Percentiles rank a stretch among this genome's conserved stretches.
Conservation (phyloP, 2,329 filamentous ascomycete genomes). For the Colletotrichum cereale region DNA sequence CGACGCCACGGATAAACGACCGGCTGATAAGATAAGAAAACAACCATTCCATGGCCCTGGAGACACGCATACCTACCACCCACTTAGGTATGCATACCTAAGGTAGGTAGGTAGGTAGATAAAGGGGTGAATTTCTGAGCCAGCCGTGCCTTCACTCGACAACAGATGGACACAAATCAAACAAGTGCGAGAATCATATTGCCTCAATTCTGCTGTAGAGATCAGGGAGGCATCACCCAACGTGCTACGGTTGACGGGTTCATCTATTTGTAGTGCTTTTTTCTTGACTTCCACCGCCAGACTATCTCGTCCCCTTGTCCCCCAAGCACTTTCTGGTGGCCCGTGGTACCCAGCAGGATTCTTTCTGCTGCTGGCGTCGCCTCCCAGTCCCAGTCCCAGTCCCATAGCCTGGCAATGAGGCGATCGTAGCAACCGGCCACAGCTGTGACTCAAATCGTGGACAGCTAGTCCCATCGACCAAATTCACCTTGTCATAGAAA, state of each 20-base stretch:
- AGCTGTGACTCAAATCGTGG: neutral
- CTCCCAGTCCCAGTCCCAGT: conserved; percentile 4
- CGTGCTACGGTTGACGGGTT: conserved; percentile 24
- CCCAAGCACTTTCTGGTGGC: conserved; percentile 28
- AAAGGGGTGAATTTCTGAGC: neutral
- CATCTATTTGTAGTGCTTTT: conserved; percentile 36
- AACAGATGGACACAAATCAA: neutral
- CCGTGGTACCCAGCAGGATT: conserved; percentile 17
- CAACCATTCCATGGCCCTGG: neutral
- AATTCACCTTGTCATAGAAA: neutral
- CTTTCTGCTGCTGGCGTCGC: conserved; percentile 13
- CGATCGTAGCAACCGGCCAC: conserved; percentile 12
- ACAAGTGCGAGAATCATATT: conserved; percentile 17
- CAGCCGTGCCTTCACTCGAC: neutral
- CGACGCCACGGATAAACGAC: neutral
- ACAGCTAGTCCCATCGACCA: conserved; percentile 6
- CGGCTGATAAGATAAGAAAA: neutral
- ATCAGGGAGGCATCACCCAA: conserved; percentile 28
- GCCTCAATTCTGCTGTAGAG: conserved; percentile 34
- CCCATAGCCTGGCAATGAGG: conserved; percentile 13
- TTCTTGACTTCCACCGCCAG: conserved; percentile 16
- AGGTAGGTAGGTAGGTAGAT: neutral
- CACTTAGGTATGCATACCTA: neutral
- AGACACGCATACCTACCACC: neutral
- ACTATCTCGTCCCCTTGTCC: neutral